Evolutionary conservation across 1,284 basidiomycete species (phyloP).

Genomic region (Vanrija sp.): DNA sequence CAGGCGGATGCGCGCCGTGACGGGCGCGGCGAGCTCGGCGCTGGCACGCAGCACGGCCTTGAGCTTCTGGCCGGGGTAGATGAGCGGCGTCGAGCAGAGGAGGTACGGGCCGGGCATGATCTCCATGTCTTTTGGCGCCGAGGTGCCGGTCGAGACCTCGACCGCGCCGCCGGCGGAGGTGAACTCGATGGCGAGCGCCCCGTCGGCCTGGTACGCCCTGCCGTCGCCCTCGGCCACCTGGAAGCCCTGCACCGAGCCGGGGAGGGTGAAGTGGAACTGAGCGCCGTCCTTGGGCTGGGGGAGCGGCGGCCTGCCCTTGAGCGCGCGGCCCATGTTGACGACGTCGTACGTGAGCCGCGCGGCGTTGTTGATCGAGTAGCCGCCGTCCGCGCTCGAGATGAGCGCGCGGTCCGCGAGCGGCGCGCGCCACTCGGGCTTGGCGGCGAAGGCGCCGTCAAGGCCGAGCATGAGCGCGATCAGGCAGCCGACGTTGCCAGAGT

Average conservation of each 20-base stretch:
- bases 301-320: slow-evolving; percentile 1
- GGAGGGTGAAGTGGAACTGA: slow-evolving; percentile 7
- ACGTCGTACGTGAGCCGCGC: slow-evolving; percentile 1
- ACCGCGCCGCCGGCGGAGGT: too few relatives aligned
- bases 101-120: too few relatives aligned
- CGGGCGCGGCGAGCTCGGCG: too few relatives aligned
- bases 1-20: too few relatives aligned
- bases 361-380: slow-evolving; percentile 9
- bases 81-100: too few relatives aligned
- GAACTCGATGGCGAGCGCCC: too few relatives aligned
- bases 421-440: slow-evolving; percentile 1
- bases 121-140: too few relatives aligned
- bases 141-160: too few relatives aligned
- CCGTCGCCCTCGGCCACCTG: background rate
- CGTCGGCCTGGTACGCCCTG: too few relatives aligned
- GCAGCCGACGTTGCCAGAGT: slow-evolving; percentile 4
- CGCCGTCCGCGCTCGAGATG: slow-evolving; percentile 4
- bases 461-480: slow-evolving; percentile 3
- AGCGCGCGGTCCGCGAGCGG: slow-evolving; percentile 1
- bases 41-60: too few relatives aligned
- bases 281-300: slow-evolving; percentile 2
- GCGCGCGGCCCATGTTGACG: slow-evolving; percentile 4
- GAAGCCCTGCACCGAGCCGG: slow-evolving; percentile 5
- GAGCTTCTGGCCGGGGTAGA: too few relatives aligned
- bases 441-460: background rate